phyloP scores from a whole-genome alignment of 352 stramenopile genomes.

The Globisporangium echinulatum region DNA sequence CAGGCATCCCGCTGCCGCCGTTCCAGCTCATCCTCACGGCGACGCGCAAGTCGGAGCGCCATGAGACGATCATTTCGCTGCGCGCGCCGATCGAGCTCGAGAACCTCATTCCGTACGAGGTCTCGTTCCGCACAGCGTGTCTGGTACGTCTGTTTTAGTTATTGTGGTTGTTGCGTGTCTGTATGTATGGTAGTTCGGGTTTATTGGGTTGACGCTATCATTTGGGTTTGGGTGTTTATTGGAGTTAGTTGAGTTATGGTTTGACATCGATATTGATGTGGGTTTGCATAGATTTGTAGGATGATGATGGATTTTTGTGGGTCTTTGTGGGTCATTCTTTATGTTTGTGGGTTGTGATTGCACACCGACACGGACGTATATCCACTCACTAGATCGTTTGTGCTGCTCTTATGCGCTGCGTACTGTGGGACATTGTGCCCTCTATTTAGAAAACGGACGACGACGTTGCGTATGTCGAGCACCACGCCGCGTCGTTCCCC shows the following conservation, averaged over 20 bases:
- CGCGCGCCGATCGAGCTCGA: conserved; percentile 64
- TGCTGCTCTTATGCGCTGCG: no score
- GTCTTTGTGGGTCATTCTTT: no score
- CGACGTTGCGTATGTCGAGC: conserved; percentile 53
- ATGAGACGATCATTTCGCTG: conserved; percentile 67
- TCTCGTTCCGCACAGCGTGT: conserved; percentile 69
- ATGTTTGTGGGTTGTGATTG: no score
- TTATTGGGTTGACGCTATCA: no score
- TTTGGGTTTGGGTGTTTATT: no score
- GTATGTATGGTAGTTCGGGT: conserved; percentile 1
- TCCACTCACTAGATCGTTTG: no score
- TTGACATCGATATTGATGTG: no score
- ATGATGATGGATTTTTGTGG: no score
- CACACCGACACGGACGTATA: no score
- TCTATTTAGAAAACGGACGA: conserved; percentile 51
- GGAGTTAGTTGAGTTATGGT: no score
- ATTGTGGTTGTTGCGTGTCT: conserved; percentile 1
- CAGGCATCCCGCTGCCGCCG: conserved; percentile 36
- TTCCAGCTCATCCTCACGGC: conserved; percentile 75
- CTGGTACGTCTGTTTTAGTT: conserved; percentile 26
- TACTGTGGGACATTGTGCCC: no score
- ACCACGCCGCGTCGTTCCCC: conserved; percentile 62
- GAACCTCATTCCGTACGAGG: conserved; percentile 68
- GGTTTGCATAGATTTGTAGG: no score
- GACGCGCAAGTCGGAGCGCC: conserved; percentile 65